Evolutionary conservation across 1,284 basidiomycete genomes (phyloP), one percentile per base, ranked within the genome.

Genomic region (Laetiporus sulphureus): DNA sequence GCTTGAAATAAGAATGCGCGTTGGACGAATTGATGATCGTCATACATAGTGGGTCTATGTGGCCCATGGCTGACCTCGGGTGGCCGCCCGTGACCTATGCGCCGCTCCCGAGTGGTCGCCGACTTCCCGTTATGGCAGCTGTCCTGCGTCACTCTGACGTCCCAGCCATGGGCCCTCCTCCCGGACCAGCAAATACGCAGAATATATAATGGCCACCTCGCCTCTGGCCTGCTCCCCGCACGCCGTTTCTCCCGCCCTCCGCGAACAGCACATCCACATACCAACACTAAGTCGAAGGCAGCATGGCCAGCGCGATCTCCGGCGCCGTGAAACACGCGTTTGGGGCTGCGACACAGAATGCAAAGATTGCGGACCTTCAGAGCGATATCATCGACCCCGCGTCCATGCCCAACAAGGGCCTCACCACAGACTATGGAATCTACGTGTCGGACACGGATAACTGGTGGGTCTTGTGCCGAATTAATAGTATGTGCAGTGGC

Each of bases 381-480:
- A 57, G 52, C 12, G 64, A 73, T 46, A 71, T 62, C 7, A 56
- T 71, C 23, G 64, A 71, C 30, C 59, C 66, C 7, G 24, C 49
- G 8, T 41, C 42, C 23, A 57, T 54, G 12, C 40, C 60, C 10
- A 52, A 54, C 10, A 62, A 68, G 10, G 62, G 63, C 23, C 53
- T 80, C 45, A 84, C 79, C 0, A 83, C 77, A 13, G 80, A 84
- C 52, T 67, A 73, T 53, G 82, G 81, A 22, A 68, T 74, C n/a
- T 70, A 68, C 39, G 56, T 80, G 11, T 62, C 70, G 1, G 68
- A 85, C 51, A 77, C 81, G 0, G 79, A 85, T 54, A 75, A 75
- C 46, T 84, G 82, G 83, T 78, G 43, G 18, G 67, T n/a, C 57
- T 22, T 30, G 13, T n/a, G 16, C 15, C 32, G n/a, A 2, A 6